A percentile compares a stretch with the other conserved stretches of the same genome.
Evolutionary conservation across 495 filamentous ascomycete genomes (phyloP).

Genomic region (Podospora didyma): DNA sequence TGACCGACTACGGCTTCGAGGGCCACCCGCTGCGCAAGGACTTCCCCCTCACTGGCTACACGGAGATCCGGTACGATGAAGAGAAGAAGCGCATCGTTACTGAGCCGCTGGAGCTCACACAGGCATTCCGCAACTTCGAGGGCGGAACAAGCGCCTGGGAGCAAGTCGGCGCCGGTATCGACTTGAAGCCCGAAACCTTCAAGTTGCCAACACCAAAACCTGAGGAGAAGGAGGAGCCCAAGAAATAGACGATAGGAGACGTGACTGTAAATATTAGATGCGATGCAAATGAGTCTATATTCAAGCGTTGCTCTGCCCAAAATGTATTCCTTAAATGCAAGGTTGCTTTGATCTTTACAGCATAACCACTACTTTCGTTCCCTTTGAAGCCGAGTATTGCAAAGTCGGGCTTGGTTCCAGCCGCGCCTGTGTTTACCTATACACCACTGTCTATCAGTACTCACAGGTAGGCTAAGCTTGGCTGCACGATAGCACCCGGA

Average conservation of each 20-base stretch:
- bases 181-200: conserved; percentile 83
- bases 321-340: not conserved
- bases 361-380: no score
- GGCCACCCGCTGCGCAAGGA: conserved; percentile 97
- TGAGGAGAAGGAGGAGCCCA: conserved; percentile 81
- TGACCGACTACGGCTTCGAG: conserved; percentile 99
- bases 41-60: conserved; percentile 97
- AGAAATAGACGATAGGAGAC: conserved; percentile 62
- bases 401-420: no score
- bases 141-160: conserved; percentile 81
- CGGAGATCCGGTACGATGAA: conserved; percentile 95
- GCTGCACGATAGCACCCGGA: no score
- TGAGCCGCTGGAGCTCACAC: conserved; percentile 93
- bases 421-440: no score
- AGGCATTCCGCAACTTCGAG: conserved; percentile 99
- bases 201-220: conserved; percentile 94
- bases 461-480: no score
- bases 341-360: no score
- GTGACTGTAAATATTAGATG: conserved; percentile 23
- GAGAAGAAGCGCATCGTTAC: conserved; percentile 99
- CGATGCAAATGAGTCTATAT: conserved; percentile 11
- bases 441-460: no score
- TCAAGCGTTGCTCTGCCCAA: not conserved
- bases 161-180: conserved; percentile 77
- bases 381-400: no score